These are phyloP conservation scores for Aspergillus affinis DNA, from an alignment of 495 filamentous ascomycete genomes.

Conservation along the genomic window DNA sequence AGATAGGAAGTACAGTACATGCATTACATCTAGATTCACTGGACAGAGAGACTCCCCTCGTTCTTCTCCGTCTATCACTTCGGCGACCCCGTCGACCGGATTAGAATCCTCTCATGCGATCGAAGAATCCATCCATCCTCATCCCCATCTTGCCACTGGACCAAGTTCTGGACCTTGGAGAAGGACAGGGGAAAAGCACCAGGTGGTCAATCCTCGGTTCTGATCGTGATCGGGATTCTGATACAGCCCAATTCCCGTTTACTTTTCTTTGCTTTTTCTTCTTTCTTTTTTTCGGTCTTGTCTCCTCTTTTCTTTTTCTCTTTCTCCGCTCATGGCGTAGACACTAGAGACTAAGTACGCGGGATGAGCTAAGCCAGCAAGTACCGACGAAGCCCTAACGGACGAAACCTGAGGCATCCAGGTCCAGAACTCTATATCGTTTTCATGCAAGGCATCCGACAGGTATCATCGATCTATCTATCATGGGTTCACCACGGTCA, in stretches of 20 bases:
- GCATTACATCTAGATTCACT: too few relatives aligned
- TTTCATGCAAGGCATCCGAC: slow-evolving; percentile 5
- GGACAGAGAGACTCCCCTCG: too few relatives aligned
- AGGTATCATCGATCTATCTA: slow-evolving; percentile 5
- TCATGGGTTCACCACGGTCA: not conserved
- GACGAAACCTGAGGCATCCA: not conserved
- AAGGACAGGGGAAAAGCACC: not conserved
- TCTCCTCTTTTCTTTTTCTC: not conserved
- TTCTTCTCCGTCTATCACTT: not conserved
- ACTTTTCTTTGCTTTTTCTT: not conserved
- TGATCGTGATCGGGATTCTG: not conserved
- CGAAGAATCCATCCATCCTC: not conserved
- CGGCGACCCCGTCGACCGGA: not conserved
- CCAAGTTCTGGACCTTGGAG: not conserved
- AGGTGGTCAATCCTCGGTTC: not conserved
- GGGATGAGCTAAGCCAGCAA: not conserved
- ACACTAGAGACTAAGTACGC: not conserved
- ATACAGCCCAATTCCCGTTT: not conserved
- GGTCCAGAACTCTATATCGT: not conserved
- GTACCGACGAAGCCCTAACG: not conserved
- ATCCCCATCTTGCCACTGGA: slow-evolving; percentile 1
- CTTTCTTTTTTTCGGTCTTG: too few relatives aligned
- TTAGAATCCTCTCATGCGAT: not conserved
- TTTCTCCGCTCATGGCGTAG: not conserved
- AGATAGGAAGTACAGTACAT: not conserved